Evolutionary conservation across 164 flowering plant genomes (phyloP).

Genomic region (Chimonanthus salicifolius): DNA sequence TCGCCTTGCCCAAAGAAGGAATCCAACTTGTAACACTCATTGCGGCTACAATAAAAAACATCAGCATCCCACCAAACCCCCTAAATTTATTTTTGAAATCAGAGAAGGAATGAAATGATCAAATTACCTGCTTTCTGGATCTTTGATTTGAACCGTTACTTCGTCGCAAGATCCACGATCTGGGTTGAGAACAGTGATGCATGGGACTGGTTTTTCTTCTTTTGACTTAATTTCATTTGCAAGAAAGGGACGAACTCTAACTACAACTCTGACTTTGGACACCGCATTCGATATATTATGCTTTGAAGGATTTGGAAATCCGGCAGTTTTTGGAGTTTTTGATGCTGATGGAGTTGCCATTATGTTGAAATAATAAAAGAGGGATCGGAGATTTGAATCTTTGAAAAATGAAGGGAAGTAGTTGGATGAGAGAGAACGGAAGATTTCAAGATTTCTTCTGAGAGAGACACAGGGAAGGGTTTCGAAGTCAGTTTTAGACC

Average conservation of each 20-base stretch:
- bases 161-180: constrained; percentile 33
- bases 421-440: background rate
- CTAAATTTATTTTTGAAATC: background rate
- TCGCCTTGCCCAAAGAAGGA: constrained; percentile 61
- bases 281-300: constrained; percentile 13
- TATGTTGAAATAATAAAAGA: constrained; percentile 1
- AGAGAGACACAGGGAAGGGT: background rate
- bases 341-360: constrained; percentile 15
- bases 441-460: background rate
- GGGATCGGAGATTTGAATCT: background rate
- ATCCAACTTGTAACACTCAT: constrained; percentile 78
- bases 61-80: constrained; percentile 2
- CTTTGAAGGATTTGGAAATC: constrained; percentile 16
- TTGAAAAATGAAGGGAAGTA: background rate
- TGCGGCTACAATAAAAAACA: constrained; percentile 45
- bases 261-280: constrained; percentile 68
- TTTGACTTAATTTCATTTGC: constrained; percentile 33
- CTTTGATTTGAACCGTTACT: constrained; percentile 66
- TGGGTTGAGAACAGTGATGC: constrained; percentile 38
- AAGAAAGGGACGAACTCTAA: constrained; percentile 80
- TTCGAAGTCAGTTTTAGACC: constrained; percentile 3
- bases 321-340: constrained; percentile 12
- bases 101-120: background rate
- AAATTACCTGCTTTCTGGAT: constrained; percentile 45
- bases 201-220: constrained; percentile 28